Conservation (phyloP, 257 asterid species). For the Nicotiana sylvestris region DNA sequence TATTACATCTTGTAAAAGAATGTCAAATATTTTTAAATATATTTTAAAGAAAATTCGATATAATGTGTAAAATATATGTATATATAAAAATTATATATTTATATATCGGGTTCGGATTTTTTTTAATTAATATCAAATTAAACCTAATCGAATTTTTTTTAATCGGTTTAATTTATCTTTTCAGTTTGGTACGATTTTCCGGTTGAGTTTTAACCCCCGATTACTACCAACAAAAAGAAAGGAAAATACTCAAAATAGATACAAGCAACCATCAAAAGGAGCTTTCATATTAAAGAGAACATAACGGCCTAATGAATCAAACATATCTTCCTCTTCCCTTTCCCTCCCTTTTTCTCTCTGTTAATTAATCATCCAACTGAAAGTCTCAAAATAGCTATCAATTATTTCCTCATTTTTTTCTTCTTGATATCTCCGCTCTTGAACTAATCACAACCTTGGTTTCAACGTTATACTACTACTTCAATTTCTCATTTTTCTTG, state of each 20-base stretch:
- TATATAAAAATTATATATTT: no score
- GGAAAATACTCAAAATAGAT: not conserved
- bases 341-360: not conserved
- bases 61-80: no score
- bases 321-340: not conserved
- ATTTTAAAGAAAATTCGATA: no score
- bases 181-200: no score
- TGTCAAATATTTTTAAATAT: no score
- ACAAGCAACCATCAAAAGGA: not conserved
- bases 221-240: not conserved
- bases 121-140: no score
- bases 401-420: constrained; percentile 45
- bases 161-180: no score
- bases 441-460: not conserved
- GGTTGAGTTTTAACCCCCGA: no score
- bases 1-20: no score
- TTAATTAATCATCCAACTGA: constrained; percentile 28
- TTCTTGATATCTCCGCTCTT: constrained; percentile 27
- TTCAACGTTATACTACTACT: constrained; percentile 4
- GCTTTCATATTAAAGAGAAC: not conserved
- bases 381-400: constrained; percentile 61
- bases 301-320: not conserved
- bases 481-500: not conserved
- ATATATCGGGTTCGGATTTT: no score
- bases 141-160: no score